Percentiles rank a stretch among this genome's conserved stretches.
Conservation (phyloP, 345 rosid species). For the Gossypium herbaceum region DNA sequence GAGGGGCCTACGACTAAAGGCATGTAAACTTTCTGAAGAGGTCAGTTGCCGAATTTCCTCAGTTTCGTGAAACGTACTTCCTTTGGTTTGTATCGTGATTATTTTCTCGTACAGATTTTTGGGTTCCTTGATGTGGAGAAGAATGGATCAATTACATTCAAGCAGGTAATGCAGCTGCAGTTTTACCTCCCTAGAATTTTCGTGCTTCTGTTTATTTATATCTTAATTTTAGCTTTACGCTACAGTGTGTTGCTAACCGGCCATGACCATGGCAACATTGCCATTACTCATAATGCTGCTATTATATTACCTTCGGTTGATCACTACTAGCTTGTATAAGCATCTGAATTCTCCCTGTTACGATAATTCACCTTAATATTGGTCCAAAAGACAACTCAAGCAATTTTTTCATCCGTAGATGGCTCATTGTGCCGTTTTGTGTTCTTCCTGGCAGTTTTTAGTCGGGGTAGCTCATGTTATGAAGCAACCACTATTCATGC, state of each 20-base stretch:
- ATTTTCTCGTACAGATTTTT: slow-evolving; percentile 52
- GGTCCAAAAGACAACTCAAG: too few species aligned
- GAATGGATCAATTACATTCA: slow-evolving; percentile 71
- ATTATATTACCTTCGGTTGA: background rate
- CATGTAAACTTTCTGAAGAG: slow-evolving; percentile 61
- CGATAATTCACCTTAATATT: too few species aligned
- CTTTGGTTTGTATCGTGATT: background rate
- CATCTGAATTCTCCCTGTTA: too few species aligned
- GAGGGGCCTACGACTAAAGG: slow-evolving; percentile 51
- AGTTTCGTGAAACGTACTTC: background rate
- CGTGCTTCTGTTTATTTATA: background rate
- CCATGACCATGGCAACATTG: background rate
- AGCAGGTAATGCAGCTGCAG: slow-evolving; percentile 50
- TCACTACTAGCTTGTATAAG: too few species aligned
- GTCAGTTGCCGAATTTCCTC: slow-evolving; percentile 32
- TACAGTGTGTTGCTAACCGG: background rate
- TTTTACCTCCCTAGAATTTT: background rate
- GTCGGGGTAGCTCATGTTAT: slow-evolving; percentile 69
- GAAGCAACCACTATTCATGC: slow-evolving; percentile 59
- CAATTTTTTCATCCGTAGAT: too few species aligned
- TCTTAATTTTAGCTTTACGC: background rate
- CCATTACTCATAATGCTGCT: background rate
- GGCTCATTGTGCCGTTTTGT: background rate
- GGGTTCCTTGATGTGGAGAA: slow-evolving; percentile 79
- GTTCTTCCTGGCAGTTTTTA: slow-evolving; percentile 59